Evolutionary conservation across 768 basidiomycete species (phyloP), one percentile per base, ranked within the genome.

Genomic region (Ramaria sp.): DNA sequence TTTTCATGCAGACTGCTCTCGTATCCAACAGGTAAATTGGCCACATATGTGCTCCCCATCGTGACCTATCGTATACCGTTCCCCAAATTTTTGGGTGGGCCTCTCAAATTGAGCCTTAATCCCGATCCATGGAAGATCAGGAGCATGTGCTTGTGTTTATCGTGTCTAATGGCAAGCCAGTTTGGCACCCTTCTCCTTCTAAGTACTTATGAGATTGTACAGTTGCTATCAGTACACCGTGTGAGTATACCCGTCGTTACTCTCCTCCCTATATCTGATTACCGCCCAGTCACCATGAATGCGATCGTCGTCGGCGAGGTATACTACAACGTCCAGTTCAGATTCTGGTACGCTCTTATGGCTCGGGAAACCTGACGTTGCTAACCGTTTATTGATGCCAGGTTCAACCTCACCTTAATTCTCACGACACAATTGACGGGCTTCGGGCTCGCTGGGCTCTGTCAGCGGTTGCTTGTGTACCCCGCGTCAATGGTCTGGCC

Each of bases 401-500:
- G 53, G 41, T 98, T 97, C 72, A 78, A 82, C 59, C 71, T 88
- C 9, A 75, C 88, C 17, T 71, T 97, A 24, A 78, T 94, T 37
- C 71, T 98, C 33, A 84, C 91, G n/a, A 94, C 93, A 1, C 92
- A 98, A 72, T 72, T 96, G 56, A 91, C 90, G 0, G 96, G 95
- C 1, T 95, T 98, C 65, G 90, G 90, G 27, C 76, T 96, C 22
- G 93, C 95, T 1, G 96, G 96, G 2, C 65, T 96, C 30, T 91
- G 88, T 66, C 75, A 92, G 45, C 77, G 92, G 33, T 93, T 97
- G 70, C 75, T 98, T 64, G 91, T 98, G 0, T 94, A 88, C 89
- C 96, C 96, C 0, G 95, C 94, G 5, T 88, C 88, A 63, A 91
- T 99, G 90, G 88, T 98, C 43, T 99, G 96, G 96, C 96, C 96